phyloP scores from a whole-genome alignment of 1,284 basidiomycete species.

The Tremellales sp. region DNA sequence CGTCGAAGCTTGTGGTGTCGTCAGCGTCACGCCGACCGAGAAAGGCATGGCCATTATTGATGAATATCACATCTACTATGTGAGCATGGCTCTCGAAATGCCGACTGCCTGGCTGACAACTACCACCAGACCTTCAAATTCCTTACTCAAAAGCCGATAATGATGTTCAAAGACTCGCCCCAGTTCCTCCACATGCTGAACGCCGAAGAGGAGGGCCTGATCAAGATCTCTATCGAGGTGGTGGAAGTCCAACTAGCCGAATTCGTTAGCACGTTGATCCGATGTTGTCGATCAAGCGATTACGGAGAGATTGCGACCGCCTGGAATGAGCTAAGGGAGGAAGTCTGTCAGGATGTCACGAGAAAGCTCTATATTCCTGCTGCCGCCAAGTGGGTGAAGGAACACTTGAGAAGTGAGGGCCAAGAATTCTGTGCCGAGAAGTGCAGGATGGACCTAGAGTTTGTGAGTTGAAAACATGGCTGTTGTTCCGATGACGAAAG shows the following conservation, averaged over 20 bases:
- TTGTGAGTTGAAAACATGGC: slow-evolving; percentile 54
- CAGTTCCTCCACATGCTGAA: slow-evolving; percentile 89
- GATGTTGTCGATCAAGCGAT: slow-evolving; percentile 79
- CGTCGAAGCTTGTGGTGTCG: slow-evolving; percentile 72
- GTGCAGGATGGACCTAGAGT: slow-evolving; percentile 65
- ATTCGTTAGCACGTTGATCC: slow-evolving; percentile 64
- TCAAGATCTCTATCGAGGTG: slow-evolving; percentile 71
- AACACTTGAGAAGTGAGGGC: slow-evolving; percentile 83
- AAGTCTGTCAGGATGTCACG: slow-evolving; percentile 73
- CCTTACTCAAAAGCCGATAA: slow-evolving; percentile 73
- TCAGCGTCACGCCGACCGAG: slow-evolving; percentile 85
- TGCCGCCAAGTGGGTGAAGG: slow-evolving; percentile 80
- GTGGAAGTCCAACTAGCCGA: slow-evolving; percentile 59
- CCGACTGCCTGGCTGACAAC: not conserved
- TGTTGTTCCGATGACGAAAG: slow-evolving; percentile 13
- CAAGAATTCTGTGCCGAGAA: slow-evolving; percentile 74
- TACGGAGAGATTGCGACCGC: slow-evolving; percentile 77
- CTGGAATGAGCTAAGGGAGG: slow-evolving; percentile 88
- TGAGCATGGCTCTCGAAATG: slow-evolving; percentile 49
- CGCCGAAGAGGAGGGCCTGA: slow-evolving; percentile 83
- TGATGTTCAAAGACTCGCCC: slow-evolving; percentile 63
- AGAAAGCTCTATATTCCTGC: slow-evolving; percentile 70
- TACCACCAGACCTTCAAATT: slow-evolving; percentile 85
- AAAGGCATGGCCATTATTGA: slow-evolving; percentile 87
- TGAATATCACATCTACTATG: slow-evolving; percentile 82